Evolutionary conservation across 2,329 filamentous ascomycete species (phyloP).

Genomic region (Colletotrichum spaethianum): DNA sequence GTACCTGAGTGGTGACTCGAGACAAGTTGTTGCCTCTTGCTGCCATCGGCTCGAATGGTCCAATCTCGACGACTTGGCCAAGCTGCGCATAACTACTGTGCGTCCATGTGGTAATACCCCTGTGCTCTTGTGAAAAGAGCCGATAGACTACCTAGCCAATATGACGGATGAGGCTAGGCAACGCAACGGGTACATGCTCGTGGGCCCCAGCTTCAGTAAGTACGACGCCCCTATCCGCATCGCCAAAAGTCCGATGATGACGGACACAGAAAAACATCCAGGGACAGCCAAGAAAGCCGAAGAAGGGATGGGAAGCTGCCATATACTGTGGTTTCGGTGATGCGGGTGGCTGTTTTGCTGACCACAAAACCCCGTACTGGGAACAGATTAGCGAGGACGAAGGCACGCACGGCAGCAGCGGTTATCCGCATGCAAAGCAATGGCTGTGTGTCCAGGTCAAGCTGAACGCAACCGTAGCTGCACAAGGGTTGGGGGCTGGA

Average conservation of each 20-base stretch:
- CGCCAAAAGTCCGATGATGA: slow-evolving; percentile 1
- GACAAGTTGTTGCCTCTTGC: background rate
- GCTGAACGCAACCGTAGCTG: slow-evolving; percentile 19
- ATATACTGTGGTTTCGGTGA: slow-evolving; percentile 25
- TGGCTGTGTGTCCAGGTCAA: slow-evolving; percentile 1
- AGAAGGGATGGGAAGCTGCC: background rate
- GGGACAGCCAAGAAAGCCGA: background rate
- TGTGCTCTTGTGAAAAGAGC: background rate
- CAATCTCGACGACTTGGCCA: background rate
- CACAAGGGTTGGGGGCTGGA: background rate
- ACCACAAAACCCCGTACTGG: slow-evolving; percentile 30
- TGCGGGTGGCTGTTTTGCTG: slow-evolving; percentile 30
- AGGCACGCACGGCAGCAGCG: slow-evolving; percentile 21
- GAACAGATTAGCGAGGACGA: slow-evolving; percentile 42
- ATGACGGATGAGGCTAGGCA: background rate
- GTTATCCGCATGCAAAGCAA: slow-evolving; percentile 28
- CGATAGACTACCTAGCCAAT: background rate
- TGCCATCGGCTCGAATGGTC: background rate
- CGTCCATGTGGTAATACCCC: background rate
- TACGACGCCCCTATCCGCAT: background rate
- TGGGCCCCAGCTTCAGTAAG: background rate
- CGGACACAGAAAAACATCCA: background rate
- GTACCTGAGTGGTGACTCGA: background rate
- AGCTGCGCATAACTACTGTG: background rate
- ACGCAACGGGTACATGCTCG: background rate